These are phyloP conservation scores for Raddia guianensis DNA, from an alignment of 176 grass and related monocot genomes.

Conservation along the genomic window DNA sequence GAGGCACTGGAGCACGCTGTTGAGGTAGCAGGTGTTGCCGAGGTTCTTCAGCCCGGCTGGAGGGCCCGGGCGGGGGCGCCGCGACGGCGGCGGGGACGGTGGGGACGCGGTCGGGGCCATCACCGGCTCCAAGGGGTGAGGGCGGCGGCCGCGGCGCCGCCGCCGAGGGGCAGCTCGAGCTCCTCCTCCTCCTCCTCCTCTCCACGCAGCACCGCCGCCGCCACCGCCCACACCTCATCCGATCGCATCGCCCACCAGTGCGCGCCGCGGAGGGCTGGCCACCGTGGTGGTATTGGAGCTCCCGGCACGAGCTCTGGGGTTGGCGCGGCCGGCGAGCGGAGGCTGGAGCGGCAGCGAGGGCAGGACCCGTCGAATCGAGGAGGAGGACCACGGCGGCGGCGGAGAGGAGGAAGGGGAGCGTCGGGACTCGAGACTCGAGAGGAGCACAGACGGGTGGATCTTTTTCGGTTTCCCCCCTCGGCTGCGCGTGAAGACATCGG, in stretches of 20 bases:
- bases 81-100: slow-evolving; percentile 39
- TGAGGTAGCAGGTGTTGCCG: slow-evolving; percentile 96
- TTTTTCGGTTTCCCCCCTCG: background rate
- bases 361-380: slow-evolving; percentile 40
- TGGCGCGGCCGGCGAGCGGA: slow-evolving; percentile 4
- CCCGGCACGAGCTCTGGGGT: slow-evolving; percentile 23
- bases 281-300: slow-evolving; percentile 32
- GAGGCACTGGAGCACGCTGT: slow-evolving; percentile 97
- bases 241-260: slow-evolving; percentile 67
- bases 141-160: slow-evolving; percentile 7
- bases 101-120: slow-evolving; percentile 60
- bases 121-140: slow-evolving; percentile 40
- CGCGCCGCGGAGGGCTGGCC: slow-evolving; percentile 32
- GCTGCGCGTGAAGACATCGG: no score
- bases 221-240: slow-evolving; percentile 69
- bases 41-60: slow-evolving; percentile 90
- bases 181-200: slow-evolving; percentile 47
- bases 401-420: background rate
- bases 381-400: background rate
- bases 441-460: background rate
- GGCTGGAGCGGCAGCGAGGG: background rate
- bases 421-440: background rate
- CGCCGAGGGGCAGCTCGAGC: slow-evolving; percentile 31
- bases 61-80: slow-evolving; percentile 59
- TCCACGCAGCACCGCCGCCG: slow-evolving; percentile 44